Evolutionary conservation across 441 rosid species (phyloP), one percentile per base, ranked within the genome.

Genomic region (Viola pubescens): DNA sequence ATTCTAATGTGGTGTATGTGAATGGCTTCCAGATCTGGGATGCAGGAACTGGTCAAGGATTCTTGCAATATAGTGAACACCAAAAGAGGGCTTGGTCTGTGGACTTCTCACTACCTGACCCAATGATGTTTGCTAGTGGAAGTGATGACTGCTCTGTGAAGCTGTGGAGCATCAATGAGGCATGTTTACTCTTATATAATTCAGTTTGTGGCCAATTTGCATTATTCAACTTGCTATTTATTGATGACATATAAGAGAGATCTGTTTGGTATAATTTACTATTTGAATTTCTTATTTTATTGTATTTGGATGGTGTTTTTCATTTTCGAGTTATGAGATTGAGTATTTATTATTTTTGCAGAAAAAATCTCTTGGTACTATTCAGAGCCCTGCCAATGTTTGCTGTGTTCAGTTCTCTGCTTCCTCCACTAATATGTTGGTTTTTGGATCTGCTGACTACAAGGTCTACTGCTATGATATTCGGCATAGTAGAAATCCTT

Each of bases 131-230:
- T 58, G 97, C 82, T 62, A 85, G 95, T 61, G 97, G 97, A 73
- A 89, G 95, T 70, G 95, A 89, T 67, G 97, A 89, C 52, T 87
- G 90, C 69, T 79, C 86, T 19, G 91, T 89, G 64, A 87, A 87
- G 73, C 77, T 89, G 47, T 89, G 97, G 94, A 89, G 78, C 71
- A 71, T 89, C 65, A 89, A 80, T 62, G 88, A 89, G 87, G 94
- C 49, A 75, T 50, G 67, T 55, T 75, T 67, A 68, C 52, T 56
- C 61, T 50, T 68, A 54, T 63, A 57, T 38, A 38, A 56, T 40
- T 26, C 34, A 26, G 34, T 26, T 26, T 26, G 34, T 26, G 34
- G 34, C 34, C 34, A 26, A 26, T 26, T 26, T 26, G 34, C 34
- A 26, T 2, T 26, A 26, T 26, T 48, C 16, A n/a, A 48, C 26